Conservation (phyloP, 2,329 filamentous ascomycete genomes). For the Aspergillus alliaceus region DNA sequence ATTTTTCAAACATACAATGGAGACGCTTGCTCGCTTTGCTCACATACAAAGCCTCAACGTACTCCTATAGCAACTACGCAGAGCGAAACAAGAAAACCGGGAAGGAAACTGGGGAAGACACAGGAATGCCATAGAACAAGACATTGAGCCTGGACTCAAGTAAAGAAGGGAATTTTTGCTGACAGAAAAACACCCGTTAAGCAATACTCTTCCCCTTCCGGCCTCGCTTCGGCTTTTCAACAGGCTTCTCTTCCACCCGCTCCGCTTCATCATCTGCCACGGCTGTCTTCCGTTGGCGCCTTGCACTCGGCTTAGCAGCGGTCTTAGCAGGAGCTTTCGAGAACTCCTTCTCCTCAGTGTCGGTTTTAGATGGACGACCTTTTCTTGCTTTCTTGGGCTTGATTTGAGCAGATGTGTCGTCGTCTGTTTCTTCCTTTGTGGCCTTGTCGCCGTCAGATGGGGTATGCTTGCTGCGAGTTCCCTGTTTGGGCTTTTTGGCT, state of each 20-base stretch:
- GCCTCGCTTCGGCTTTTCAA: conserved; percentile 23
- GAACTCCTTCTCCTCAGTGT: conserved; percentile 8
- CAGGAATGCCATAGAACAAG: neutral
- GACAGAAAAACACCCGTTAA: no score
- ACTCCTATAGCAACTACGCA: neutral
- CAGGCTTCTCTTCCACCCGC: conserved; percentile 15
- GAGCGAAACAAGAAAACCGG: neutral
- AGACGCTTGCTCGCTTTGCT: neutral
- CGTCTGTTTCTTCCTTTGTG: conserved; percentile 3
- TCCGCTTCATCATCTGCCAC: conserved; percentile 16
- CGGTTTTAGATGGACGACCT: conserved; percentile 20
- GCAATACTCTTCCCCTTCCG: conserved; percentile 21
- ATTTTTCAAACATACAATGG: neutral
- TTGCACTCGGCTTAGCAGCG: conserved; percentile 13
- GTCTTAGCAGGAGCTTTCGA: conserved; percentile 3
- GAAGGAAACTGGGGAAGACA: neutral
- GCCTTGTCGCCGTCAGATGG: conserved; percentile 1
- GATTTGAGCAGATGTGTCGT: conserved; percentile 11
- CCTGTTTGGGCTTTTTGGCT: conserved; percentile 17
- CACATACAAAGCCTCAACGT: neutral
- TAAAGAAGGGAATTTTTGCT: neutral
- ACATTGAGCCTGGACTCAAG: neutral
- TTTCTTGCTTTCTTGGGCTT: conserved; percentile 20
- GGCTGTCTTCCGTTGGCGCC: conserved; percentile 15
- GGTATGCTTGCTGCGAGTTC: conserved; percentile 11